phyloP scores from a whole-genome alignment of 208 protist genomes.

The Leishmania mexicana region DNA sequence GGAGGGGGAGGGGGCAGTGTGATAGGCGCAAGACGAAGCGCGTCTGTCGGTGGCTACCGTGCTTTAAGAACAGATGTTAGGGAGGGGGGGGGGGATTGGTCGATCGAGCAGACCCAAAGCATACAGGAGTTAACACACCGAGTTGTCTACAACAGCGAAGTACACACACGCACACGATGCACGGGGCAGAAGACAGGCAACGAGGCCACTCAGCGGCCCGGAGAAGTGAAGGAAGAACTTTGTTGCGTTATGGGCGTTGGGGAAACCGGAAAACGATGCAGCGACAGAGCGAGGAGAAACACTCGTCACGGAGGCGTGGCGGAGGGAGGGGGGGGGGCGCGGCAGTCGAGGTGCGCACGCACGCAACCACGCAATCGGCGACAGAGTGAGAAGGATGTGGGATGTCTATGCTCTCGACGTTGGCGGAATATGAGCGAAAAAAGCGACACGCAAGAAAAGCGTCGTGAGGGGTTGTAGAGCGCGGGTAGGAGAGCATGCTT shows the following conservation, averaged over 20 bases:
- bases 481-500: not conserved
- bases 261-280: no score
- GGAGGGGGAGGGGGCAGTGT: not conserved
- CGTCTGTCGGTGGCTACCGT: not conserved
- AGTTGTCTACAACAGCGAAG: no score
- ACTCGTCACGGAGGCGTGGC: not conserved
- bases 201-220: no score
- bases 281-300: not conserved
- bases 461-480: not conserved
- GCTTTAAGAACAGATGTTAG: not conserved
- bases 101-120: not conserved
- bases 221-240: no score
- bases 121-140: no score
- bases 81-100: not conserved
- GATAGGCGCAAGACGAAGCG: not conserved
- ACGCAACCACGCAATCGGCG: not conserved
- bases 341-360: not conserved
- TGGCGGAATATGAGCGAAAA: not conserved
- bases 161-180: no score
- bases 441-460: not conserved
- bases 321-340: not conserved
- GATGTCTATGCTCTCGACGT: not conserved
- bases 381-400: not conserved
- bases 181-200: not conserved
- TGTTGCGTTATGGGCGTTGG: no score